Evolutionary conservation across 1,284 basidiomycete genomes (phyloP), one percentile per base, ranked within the genome.

Genomic region (Takashimella tepidaria): DNA sequence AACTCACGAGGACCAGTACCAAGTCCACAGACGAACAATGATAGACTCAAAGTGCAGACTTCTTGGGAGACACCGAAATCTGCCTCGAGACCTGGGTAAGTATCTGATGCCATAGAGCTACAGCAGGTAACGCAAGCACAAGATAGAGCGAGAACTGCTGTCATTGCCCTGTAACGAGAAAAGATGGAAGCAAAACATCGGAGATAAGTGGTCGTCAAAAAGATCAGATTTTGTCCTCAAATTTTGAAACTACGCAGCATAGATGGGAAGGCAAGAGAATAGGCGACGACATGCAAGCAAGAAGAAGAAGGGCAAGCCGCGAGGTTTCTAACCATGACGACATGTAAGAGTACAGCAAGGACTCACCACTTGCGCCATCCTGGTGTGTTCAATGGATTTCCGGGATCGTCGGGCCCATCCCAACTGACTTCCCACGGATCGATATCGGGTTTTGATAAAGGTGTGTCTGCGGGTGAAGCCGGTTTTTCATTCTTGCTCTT

Each of bases 41-140:
- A 86, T 41, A 91, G 79, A 3, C 80, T 80, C 11, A 91, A 79
- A 71, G 88, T 83, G 2, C 89, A 84, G 58, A 89, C 84, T 57
- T 83, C 81, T 26, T 79, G 77, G 1, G 80, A 77, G 27, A 88
- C 80, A 52, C 79, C 73, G 57, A 89, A 87, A 8, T 84, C 81
- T 19, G 65, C 57, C 41, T 82, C 77, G 44, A 87, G 77, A 0
- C 82, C 84, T 0, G 68, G 66, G 67, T 89, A 87, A 0, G 87
- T 83, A 57, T 84, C 83, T 0, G 82, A 78, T 3, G 86, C 84
- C 75, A 87, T 80, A 3, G 84, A 86, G 0, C 85, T 88, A 19
- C 83, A 81, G 67, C 83, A 87, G 0, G 87, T 84, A 11, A 83
- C 84, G 62, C 85, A 85, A 2, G 83, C 55, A 41, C 66, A 67